phyloP scores from a whole-genome alignment of 345 rosid species.

The Aurinia saxatilis region DNA sequence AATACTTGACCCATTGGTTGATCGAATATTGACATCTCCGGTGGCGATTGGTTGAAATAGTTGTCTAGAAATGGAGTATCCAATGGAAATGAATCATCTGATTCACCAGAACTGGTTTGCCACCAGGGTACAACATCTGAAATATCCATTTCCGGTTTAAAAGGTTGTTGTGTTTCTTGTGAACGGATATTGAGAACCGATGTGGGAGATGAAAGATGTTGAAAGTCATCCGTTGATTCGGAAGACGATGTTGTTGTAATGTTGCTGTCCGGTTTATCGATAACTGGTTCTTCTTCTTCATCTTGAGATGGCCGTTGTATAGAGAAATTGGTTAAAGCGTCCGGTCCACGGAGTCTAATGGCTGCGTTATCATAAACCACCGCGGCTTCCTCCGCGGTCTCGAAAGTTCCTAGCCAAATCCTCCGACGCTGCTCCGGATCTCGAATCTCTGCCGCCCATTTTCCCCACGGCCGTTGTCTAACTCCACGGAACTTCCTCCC shows the following conservation, averaged over 20 bases:
- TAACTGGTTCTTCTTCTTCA: conserved; percentile 12
- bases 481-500: conserved; percentile 82
- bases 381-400: conserved; percentile 96
- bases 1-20: conserved; percentile 25
- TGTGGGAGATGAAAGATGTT: conserved; percentile 59
- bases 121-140: conserved; percentile 17
- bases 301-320: conserved; percentile 31
- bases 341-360: conserved; percentile 78
- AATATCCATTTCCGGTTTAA: conserved; percentile 9
- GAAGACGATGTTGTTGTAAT: conserved; percentile 31
- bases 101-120: conserved; percentile 33
- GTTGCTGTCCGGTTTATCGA: conserved; percentile 22
- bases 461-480: conserved; percentile 93
- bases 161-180: conserved; percentile 42
- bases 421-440: conserved; percentile 80
- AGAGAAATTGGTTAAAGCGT: conserved; percentile 71
- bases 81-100: conserved; percentile 33
- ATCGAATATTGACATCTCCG: conserved; percentile 49
- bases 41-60: conserved; percentile 42
- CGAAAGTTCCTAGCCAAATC: conserved; percentile 85
- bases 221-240: conserved; percentile 62
- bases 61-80: conserved; percentile 55
- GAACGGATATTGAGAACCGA: conserved; percentile 63
- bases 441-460: conserved; percentile 99
- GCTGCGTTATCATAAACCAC: conserved; percentile 91